These are phyloP conservation scores for Trichoderma koningii DNA, from an alignment of 2,329 filamentous ascomycete species.

Conservation along the genomic window DNA sequence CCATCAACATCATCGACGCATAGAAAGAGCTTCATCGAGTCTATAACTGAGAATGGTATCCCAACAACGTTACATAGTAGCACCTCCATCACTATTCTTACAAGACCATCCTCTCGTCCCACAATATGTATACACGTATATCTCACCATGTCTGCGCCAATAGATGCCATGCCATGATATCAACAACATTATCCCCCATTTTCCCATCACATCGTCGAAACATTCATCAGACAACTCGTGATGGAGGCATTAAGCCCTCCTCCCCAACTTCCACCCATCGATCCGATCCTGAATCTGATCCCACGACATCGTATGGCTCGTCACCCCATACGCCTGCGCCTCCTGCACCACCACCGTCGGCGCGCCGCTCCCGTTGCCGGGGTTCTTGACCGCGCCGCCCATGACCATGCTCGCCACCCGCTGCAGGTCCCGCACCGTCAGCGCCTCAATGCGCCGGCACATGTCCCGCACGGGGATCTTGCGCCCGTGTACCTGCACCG, in stretches of 20 bases:
- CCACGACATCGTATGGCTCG: slow-evolving; percentile 73
- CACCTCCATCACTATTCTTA: slow-evolving; percentile 5
- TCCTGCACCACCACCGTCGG: slow-evolving; percentile 96
- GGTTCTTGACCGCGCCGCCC: slow-evolving; percentile 73
- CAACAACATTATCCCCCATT: neutral
- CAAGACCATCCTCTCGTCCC: neutral
- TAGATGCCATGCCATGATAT: neutral
- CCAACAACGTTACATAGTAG: neutral
- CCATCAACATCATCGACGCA: too few species aligned
- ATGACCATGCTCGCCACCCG: slow-evolving; percentile 80
- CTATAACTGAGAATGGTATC: slow-evolving; percentile 1
- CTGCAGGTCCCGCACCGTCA: slow-evolving; percentile 79
- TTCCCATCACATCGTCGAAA: neutral
- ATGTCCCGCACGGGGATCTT: slow-evolving; percentile 93
- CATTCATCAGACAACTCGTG: neutral
- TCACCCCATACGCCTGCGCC: slow-evolving; percentile 72
- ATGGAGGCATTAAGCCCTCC: slow-evolving; percentile 36
- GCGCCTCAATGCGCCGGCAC: slow-evolving; percentile 79
- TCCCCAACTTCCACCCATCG: slow-evolving; percentile 78
- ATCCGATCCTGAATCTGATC: slow-evolving; percentile 88
- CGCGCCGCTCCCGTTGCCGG: slow-evolving; percentile 76
- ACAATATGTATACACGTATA: slow-evolving; percentile 15
- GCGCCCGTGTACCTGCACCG: slow-evolving; percentile 93
- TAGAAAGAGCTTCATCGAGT: too few species aligned
- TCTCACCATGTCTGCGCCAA: slow-evolving; percentile 2